Conservation (phyloP, 2,329 filamentous ascomycete species). For the Sporothrix euskadiensis region DNA sequence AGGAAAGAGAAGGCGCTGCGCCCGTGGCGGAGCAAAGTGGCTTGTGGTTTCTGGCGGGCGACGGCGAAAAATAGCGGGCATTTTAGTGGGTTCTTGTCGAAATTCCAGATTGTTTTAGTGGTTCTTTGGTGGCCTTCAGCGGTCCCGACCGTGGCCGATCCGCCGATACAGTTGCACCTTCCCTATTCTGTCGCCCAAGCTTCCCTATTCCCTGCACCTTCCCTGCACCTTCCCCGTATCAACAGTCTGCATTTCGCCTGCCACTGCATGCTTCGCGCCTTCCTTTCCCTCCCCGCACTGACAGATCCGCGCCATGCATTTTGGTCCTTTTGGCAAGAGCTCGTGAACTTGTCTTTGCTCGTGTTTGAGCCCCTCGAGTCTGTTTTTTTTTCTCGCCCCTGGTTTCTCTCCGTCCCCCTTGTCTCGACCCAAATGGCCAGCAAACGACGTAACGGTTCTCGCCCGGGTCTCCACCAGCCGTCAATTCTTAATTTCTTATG, state of each 20-base stretch:
- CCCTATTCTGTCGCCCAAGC: slow-evolving; percentile 1
- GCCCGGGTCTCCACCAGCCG: background rate
- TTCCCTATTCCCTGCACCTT: background rate
- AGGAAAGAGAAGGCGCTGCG: background rate
- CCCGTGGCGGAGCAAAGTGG: slow-evolving; percentile 14
- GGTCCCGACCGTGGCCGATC: slow-evolving; percentile 5
- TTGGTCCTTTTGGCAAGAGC: too few relatives aligned
- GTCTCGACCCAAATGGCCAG: background rate
- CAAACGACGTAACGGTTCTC: background rate
- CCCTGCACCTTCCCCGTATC: background rate
- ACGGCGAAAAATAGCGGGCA: background rate
- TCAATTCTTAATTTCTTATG: background rate
- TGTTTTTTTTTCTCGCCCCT: background rate
- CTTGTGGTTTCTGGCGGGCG: slow-evolving; percentile 3
- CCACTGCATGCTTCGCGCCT: background rate
- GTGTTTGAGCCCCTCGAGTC: background rate
- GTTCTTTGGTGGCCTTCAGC: background rate
- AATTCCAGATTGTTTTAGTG: background rate
- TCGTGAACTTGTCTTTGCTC: background rate
- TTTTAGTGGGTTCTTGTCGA: background rate
- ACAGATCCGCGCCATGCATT: background rate
- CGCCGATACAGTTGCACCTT: background rate
- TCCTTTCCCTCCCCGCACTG: slow-evolving; percentile 2
- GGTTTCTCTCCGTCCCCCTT: background rate
- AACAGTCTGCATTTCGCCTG: background rate